Percentiles rank a stretch among this genome's conserved stretches.
Evolutionary conservation across 306 rosid genomes (phyloP).

Genomic region (Vicia villosa): DNA sequence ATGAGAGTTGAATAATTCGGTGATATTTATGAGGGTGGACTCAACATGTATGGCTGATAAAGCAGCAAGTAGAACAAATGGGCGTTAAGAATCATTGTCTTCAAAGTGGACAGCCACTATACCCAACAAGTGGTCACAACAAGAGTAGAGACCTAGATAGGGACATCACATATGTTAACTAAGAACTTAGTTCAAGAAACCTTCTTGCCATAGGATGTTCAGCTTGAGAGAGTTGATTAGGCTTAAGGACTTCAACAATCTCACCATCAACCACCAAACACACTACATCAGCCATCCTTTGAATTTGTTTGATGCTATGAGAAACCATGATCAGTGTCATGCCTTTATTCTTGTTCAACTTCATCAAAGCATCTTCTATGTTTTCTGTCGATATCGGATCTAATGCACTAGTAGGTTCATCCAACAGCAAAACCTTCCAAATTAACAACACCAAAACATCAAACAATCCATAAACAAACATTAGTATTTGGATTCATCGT

Average conservation of each 20-base stretch:
- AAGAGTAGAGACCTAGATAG: background rate
- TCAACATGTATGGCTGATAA: no score
- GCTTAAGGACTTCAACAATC: conserved; percentile 72
- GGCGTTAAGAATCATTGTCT: background rate
- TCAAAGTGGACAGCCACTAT: background rate
- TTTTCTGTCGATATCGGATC: conserved; percentile 92
- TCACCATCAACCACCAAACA: conserved; percentile 85
- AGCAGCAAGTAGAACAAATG: no score
- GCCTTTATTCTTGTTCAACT: conserved; percentile 72
- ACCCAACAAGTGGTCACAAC: background rate
- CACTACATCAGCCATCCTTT: conserved; percentile 80
- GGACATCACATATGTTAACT: background rate
- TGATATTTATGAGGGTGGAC: background rate
- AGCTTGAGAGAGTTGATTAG: conserved; percentile 70
- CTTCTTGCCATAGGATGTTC: conserved; percentile 84
- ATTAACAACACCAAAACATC: background rate
- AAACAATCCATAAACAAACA: background rate
- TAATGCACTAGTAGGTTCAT: conserved; percentile 93
- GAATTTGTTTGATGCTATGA: conserved; percentile 88
- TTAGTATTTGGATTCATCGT: background rate
- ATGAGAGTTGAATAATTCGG: background rate
- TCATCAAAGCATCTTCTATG: conserved; percentile 76
- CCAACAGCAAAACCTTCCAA: conserved; percentile 74
- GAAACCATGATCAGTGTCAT: conserved; percentile 82
- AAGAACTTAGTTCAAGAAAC: conserved; percentile 80